These are phyloP conservation scores for Cyberlindnera nakhonratchasimensis DNA, from an alignment of 805 yeast genomes.

Conservation along the genomic window DNA sequence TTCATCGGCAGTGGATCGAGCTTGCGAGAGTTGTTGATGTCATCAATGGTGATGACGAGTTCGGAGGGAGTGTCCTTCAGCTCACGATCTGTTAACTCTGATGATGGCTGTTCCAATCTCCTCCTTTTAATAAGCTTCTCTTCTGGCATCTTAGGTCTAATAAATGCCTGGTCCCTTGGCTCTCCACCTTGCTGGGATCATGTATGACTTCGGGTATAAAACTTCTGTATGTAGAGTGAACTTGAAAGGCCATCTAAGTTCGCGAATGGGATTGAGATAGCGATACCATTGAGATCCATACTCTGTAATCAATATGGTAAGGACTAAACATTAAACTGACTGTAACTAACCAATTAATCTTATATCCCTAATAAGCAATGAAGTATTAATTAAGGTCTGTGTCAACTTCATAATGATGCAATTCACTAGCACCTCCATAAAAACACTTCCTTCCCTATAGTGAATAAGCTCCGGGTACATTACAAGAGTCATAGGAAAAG, in stretches of 20 bases:
- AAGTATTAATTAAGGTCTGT: too few species aligned
- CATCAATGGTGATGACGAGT: conserved; percentile 18
- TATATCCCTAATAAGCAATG: too few species aligned
- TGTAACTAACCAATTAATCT: too few species aligned
- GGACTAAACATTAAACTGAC: too few species aligned
- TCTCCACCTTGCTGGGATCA: too few species aligned
- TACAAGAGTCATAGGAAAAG: too few species aligned
- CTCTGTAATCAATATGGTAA: not conserved
- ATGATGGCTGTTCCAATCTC: not conserved
- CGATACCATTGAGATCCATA: not conserved
- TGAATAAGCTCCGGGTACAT: too few species aligned
- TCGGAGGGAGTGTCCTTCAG: conserved; percentile 13
- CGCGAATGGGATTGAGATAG: not conserved
- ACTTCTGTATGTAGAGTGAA: not conserved
- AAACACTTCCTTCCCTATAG: too few species aligned
- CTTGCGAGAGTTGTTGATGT: conserved; percentile 10
- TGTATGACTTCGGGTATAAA: too few species aligned
- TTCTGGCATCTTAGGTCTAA: not conserved
- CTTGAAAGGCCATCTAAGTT: not conserved
- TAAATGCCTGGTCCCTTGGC: too few species aligned
- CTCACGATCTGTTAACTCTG: not conserved
- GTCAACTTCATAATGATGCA: too few species aligned
- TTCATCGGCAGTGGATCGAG: conserved; percentile 18
- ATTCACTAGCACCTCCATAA: too few species aligned
- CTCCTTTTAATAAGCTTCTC: not conserved